phyloP scores from a whole-genome alignment of 495 filamentous ascomycete genomes.

The Trichoderma reesei region DNA sequence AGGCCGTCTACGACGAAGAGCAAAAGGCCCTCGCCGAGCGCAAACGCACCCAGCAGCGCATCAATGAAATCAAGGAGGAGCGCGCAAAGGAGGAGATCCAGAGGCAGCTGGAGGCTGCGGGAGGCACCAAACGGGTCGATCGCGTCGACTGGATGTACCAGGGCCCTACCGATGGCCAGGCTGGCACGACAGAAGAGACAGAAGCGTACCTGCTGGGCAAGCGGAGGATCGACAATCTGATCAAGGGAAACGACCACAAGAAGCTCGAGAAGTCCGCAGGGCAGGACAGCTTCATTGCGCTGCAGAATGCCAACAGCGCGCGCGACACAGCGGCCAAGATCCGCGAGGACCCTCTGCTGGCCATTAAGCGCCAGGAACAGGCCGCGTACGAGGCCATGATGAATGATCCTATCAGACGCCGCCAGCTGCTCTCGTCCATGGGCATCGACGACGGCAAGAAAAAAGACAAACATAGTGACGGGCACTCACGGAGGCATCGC shows the following conservation, averaged over 20 bases:
- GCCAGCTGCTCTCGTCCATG: constrained; percentile 56
- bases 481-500: background rate
- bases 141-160: constrained; percentile 98
- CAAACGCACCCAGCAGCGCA: constrained; percentile 74
- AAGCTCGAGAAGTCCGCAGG: constrained; percentile 74
- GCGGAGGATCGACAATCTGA: constrained; percentile 77
- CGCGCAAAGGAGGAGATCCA: constrained; percentile 86
- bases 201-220: constrained; percentile 92
- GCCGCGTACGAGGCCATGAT: constrained; percentile 81
- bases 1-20: constrained; percentile 75
- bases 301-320: constrained; percentile 50
- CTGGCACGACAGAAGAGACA: constrained; percentile 81
- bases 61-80: constrained; percentile 89
- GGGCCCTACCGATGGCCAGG: constrained; percentile 70
- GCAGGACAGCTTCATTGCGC: constrained; percentile 50
- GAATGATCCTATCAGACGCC: constrained; percentile 66
- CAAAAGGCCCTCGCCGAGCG: constrained; percentile 91
- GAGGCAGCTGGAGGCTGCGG: constrained; percentile 78
- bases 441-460: constrained; percentile 38
- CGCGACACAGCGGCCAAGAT: constrained; percentile 78
- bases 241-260: constrained; percentile 73
- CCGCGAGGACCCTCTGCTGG: constrained; percentile 76
- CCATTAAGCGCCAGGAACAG: constrained; percentile 88
- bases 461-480: constrained; percentile 20
- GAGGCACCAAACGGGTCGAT: constrained; percentile 61